Evolutionary conservation across 768 basidiomycete species (phyloP).

Genomic region (Suillus luteus): DNA sequence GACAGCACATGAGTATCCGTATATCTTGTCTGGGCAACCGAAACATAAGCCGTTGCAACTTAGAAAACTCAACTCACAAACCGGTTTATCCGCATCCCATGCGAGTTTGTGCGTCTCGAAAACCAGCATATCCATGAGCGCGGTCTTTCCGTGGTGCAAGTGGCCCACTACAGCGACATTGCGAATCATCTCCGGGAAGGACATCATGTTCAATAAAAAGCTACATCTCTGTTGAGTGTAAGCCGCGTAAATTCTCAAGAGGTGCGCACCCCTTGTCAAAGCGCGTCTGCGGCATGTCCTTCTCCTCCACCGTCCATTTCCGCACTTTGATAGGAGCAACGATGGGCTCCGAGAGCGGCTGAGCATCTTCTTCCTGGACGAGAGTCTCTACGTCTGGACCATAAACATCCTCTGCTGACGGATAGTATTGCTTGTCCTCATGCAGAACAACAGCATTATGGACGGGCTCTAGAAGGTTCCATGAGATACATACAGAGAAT

Average conservation of each 20-base stretch:
- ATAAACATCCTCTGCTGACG: constrained; percentile 88
- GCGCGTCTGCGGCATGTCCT: constrained; percentile 94
- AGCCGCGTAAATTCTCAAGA: not conserved
- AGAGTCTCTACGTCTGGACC: constrained; percentile 93
- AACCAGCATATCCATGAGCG: constrained; percentile 95
- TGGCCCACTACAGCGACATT: constrained; percentile 97
- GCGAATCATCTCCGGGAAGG: constrained; percentile 91
- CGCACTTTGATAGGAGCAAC: constrained; percentile 93
- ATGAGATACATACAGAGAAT: constrained; percentile 8
- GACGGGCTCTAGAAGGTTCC: constrained; percentile 56
- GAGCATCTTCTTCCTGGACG: constrained; percentile 98
- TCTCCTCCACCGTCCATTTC: constrained; percentile 94
- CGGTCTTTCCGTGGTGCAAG: constrained; percentile 97
- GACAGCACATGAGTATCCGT: constrained; percentile 95
- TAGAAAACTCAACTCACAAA: constrained; percentile 41
- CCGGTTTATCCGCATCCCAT: constrained; percentile 91
- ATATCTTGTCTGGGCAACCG: constrained; percentile 71
- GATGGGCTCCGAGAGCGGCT: constrained; percentile 93
- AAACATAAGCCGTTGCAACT: constrained; percentile 25
- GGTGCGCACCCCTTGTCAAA: constrained; percentile 88
- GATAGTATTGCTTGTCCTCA: constrained; percentile 98
- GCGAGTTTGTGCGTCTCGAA: constrained; percentile 94
- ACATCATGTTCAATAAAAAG: constrained; percentile 89
- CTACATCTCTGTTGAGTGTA: constrained; percentile 42
- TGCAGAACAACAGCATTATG: constrained; percentile 88